These are phyloP conservation scores for Xylaria grammica DNA, from an alignment of 495 filamentous ascomycete species.

Conservation along the genomic window DNA sequence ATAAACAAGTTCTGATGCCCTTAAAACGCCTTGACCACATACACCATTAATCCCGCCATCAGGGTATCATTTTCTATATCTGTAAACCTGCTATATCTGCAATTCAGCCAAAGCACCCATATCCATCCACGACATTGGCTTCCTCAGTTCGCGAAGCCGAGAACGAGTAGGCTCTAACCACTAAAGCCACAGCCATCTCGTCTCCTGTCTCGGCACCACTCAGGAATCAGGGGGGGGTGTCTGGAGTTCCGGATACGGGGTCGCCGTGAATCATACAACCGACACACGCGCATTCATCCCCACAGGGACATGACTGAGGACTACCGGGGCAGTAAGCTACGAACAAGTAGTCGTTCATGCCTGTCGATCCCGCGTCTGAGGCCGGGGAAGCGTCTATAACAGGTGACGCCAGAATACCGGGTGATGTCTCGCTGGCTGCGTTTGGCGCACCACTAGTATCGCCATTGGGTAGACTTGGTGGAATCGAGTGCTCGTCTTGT, in stretches of 20 bases:
- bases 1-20: background rate
- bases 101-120: background rate
- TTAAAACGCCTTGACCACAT: constrained; percentile 2
- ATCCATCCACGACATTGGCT: background rate
- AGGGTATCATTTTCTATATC: constrained; percentile 24
- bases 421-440: constrained; percentile 24
- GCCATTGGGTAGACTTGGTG: constrained; percentile 24
- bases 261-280: constrained; percentile 50
- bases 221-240: constrained; percentile 12
- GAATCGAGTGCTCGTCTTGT: constrained; percentile 16
- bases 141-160: background rate
- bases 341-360: constrained; percentile 52
- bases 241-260: constrained; percentile 9
- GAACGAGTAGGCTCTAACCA: background rate
- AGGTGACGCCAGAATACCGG: constrained; percentile 39
- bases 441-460: constrained; percentile 18
- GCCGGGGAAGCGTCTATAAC: constrained; percentile 47
- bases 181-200: background rate
- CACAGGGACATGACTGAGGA: constrained; percentile 52
- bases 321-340: constrained; percentile 52
- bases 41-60: constrained; percentile 5
- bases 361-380: constrained; percentile 46
- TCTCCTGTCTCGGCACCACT: background rate
- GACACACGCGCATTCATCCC: constrained; percentile 57
- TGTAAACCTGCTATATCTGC: constrained; percentile 13